Evolutionary conservation across 2,329 filamentous ascomycete species (phyloP).

Genomic region (Trichoderma harzianum): DNA sequence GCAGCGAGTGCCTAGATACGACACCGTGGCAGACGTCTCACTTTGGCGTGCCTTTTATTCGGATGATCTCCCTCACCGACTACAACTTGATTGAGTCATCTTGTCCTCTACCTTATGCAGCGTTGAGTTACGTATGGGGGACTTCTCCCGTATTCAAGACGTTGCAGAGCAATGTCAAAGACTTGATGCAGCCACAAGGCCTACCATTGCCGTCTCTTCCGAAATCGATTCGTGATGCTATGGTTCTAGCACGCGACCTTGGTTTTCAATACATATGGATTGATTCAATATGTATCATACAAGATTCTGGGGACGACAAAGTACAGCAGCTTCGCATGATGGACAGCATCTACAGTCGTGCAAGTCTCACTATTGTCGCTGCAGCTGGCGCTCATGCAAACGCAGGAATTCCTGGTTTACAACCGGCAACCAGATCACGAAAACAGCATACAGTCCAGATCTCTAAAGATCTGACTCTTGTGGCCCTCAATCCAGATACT

Average conservation of each 20-base stretch:
- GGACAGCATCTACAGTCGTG: constrained; percentile 15
- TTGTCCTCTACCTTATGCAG: constrained; percentile 1
- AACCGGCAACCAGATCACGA: background rate
- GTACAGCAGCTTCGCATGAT: constrained; percentile 15
- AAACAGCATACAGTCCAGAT: constrained; percentile 3
- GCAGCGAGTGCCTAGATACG: constrained; percentile 3
- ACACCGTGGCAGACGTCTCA: constrained; percentile 7
- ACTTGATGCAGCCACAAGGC: constrained; percentile 1
- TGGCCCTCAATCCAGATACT: background rate
- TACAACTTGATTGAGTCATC: constrained; percentile 2
- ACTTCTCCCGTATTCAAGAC: constrained; percentile 5
- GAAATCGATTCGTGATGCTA: constrained; percentile 16
- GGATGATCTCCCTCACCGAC: constrained; percentile 9
- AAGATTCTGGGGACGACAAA: constrained; percentile 11
- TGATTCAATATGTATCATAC: constrained; percentile 20
- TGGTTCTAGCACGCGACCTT: constrained; percentile 6
- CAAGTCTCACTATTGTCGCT: constrained; percentile 16
- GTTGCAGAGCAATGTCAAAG: background rate
- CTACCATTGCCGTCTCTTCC: background rate
- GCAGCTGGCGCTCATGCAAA: constrained; percentile 10
- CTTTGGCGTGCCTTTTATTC: constrained; percentile 7
- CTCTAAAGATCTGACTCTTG: background rate
- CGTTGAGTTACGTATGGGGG: constrained; percentile 18
- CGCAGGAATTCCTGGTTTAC: constrained; percentile 3
- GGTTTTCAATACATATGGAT: constrained; percentile 20